These are phyloP conservation scores for Kondoa subrosea DNA, from an alignment of 768 basidiomycete species.

Conservation along the genomic window DNA sequence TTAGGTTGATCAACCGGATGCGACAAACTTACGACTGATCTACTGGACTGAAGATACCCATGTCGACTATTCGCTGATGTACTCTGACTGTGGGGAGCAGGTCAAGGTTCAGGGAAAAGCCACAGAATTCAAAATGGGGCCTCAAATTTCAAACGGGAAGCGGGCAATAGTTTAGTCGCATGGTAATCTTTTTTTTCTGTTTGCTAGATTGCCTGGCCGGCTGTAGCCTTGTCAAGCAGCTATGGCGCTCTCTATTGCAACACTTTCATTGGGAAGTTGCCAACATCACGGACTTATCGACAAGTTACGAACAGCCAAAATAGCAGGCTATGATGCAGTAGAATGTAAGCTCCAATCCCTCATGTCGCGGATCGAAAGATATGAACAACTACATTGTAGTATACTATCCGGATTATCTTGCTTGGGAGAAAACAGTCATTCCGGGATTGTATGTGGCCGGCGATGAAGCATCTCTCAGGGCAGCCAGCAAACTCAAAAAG, in stretches of 20 bases:
- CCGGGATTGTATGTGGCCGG: constrained; percentile 17
- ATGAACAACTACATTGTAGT: constrained; percentile 23
- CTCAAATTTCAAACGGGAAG: too few relatives aligned
- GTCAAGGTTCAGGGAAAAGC: too few relatives aligned
- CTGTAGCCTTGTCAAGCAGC: too few relatives aligned
- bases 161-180: too few relatives aligned
- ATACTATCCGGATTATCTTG: constrained; percentile 20
- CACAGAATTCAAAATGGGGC: too few relatives aligned
- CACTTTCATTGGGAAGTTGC: constrained; percentile 26
- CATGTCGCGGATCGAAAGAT: constrained; percentile 19
- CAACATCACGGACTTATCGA: constrained; percentile 30
- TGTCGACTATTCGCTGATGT: too few relatives aligned
- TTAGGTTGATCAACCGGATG: too few relatives aligned
- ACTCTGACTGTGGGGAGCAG: too few relatives aligned
- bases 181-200: too few relatives aligned
- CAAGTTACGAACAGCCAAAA: constrained; percentile 29
- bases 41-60: constrained; percentile 12
- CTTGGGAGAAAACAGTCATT: neutral
- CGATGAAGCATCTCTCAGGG: constrained; percentile 21
- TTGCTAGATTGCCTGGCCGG: too few relatives aligned
- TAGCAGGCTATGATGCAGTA: constrained; percentile 25
- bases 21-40: constrained; percentile 5
- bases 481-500: constrained; percentile 26
- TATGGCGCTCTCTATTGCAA: constrained; percentile 21
- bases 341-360: constrained; percentile 27